Conservation (phyloP, 768 basidiomycete genomes). For the Lentinula lateritia region DNA sequence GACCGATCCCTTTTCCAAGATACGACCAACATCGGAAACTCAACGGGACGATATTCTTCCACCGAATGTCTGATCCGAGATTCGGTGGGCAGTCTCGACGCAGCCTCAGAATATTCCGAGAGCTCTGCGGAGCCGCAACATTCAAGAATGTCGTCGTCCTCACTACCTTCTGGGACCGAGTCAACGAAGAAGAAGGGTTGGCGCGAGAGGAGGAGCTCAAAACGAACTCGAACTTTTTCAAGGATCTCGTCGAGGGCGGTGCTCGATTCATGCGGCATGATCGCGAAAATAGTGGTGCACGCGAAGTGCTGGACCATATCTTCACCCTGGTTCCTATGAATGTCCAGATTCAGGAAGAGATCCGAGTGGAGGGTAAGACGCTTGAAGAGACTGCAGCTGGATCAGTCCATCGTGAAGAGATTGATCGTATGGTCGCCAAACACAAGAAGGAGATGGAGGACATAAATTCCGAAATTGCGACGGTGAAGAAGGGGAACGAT, state of each 20-base stretch:
- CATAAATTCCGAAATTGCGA: slow-evolving; percentile 28
- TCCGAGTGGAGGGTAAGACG: slow-evolving; percentile 31
- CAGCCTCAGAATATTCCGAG: slow-evolving; percentile 36
- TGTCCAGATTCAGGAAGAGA: slow-evolving; percentile 13
- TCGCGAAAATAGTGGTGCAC: slow-evolving; percentile 24
- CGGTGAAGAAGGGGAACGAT: slow-evolving; percentile 2
- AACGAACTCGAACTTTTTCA: slow-evolving; percentile 31
- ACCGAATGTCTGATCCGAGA: slow-evolving; percentile 26
- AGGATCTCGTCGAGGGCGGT: slow-evolving; percentile 34
- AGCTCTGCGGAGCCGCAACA: slow-evolving; percentile 33
- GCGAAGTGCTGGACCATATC: slow-evolving; percentile 25
- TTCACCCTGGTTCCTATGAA: slow-evolving; percentile 7
- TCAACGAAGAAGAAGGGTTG: slow-evolving; percentile 19
- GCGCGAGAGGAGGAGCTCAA: slow-evolving; percentile 8
- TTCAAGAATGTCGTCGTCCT: slow-evolving; percentile 39
- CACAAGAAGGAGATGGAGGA: slow-evolving; percentile 28
- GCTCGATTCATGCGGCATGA: slow-evolving; percentile 30
- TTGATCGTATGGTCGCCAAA: slow-evolving; percentile 28
- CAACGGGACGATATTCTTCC: slow-evolving; percentile 30
- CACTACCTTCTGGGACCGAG: slow-evolving; percentile 36
- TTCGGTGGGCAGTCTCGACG: slow-evolving; percentile 29
- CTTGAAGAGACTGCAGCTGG: slow-evolving; percentile 36
- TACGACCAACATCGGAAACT: slow-evolving; percentile 5
- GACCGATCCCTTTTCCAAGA: background rate
- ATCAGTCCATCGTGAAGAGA: slow-evolving; percentile 28